phyloP scores from a whole-genome alignment of 441 rosid genomes.

The Pelargonium cotyledonis region DNA sequence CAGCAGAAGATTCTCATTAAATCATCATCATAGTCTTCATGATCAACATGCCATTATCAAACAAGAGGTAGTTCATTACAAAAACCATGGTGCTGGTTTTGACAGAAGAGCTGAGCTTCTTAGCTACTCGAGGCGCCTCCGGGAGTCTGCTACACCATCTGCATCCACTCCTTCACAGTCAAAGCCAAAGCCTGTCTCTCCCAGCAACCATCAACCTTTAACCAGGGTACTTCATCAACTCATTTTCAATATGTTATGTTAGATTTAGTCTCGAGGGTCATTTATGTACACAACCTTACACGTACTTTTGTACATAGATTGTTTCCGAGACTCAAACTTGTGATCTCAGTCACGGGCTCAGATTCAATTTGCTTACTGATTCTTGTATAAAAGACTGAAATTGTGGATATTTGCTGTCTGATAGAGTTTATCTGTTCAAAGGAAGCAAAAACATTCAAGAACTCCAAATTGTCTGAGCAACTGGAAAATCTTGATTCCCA shows the following conservation, averaged over 20 bases:
- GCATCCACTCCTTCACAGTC: not conserved
- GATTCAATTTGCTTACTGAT: not conserved
- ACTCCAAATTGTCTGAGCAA: slow-evolving; percentile 1
- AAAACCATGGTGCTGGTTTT: not conserved
- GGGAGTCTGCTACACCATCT: slow-evolving; percentile 4
- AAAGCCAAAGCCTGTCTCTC: not conserved
- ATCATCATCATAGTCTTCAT: not conserved
- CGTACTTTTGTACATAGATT: too few species aligned
- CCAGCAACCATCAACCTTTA: not conserved
- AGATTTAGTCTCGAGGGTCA: not conserved
- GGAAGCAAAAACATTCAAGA: slow-evolving; percentile 1
- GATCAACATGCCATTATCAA: not conserved
- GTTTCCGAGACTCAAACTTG: too few species aligned
- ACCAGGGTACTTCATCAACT: not conserved
- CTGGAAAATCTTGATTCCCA: not conserved
- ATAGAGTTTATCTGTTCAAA: not conserved
- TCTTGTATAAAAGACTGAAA: not conserved
- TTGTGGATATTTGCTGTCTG: not conserved
- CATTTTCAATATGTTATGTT: not conserved
- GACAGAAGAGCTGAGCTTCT: slow-evolving; percentile 6
- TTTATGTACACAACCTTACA: too few species aligned
- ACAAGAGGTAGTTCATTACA: not conserved
- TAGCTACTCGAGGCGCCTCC: not conserved
- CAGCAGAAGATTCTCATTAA: not conserved
- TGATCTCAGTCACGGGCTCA: too few species aligned